phyloP scores from a whole-genome alignment of 495 filamentous ascomycete genomes.

The Penicillium antarcticum region DNA sequence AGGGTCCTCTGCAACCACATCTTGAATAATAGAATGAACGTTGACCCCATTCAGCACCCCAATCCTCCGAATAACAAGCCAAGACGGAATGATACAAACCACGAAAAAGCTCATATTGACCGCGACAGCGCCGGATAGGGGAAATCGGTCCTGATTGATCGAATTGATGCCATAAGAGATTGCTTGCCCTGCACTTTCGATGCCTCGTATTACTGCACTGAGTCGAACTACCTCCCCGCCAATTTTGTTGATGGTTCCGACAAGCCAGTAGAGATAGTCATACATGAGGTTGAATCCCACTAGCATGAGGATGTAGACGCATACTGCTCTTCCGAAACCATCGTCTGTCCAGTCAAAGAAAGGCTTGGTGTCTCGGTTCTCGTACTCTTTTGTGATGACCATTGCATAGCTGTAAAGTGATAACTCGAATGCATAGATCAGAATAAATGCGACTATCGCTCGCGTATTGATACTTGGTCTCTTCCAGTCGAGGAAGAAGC shows the following conservation, averaged over 20 bases:
- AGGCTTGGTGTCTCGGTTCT: neutral
- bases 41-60: neutral
- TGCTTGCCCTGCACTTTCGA: neutral
- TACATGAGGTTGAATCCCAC: slow-evolving; percentile 4
- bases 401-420: slow-evolving; percentile 3
- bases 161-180: neutral
- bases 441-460: neutral
- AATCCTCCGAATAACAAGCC: neutral
- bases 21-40: neutral
- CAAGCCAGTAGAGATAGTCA: too few relatives aligned
- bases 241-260: too few relatives aligned
- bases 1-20: neutral
- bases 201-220: neutral
- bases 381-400: neutral
- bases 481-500: slow-evolving; percentile 4
- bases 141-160: neutral
- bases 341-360: slow-evolving; percentile 1
- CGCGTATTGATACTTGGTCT: neutral
- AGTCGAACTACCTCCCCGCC: too few relatives aligned
- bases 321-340: neutral
- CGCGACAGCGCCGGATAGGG: neutral
- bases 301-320: neutral
- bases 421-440: slow-evolving; percentile 1
- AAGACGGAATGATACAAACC: neutral
- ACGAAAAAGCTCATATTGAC: neutral